phyloP scores from a whole-genome alignment of 441 rosid species.

The Gossypium gossypioides region DNA sequence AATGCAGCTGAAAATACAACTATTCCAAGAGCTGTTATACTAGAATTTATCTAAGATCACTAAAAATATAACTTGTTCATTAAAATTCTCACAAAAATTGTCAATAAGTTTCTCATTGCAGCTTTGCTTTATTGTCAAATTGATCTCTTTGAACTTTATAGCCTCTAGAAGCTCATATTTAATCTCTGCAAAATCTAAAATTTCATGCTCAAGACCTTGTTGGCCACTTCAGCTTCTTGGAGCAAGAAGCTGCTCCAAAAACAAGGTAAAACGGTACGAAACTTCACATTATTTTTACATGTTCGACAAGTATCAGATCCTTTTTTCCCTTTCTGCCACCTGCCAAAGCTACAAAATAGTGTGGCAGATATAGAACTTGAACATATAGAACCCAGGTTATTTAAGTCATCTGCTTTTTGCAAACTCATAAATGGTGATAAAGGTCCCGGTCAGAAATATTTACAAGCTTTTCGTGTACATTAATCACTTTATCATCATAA shows the following conservation, averaged over 20 bases:
- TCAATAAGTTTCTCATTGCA: not conserved
- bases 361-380: not conserved
- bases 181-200: not conserved
- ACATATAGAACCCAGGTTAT: not conserved
- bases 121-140: not conserved
- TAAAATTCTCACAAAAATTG: not conserved
- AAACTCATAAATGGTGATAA: not conserved
- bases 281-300: not conserved
- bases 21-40: not conserved
- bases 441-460: not conserved
- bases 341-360: not conserved
- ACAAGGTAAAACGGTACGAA: not conserved
- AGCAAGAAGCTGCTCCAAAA: not conserved
- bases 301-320: not conserved
- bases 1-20: not conserved
- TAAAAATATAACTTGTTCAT: not conserved
- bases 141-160: not conserved
- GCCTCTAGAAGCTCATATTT: not conserved
- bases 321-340: not conserved
- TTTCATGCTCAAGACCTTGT: not conserved
- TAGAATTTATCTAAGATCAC: not conserved
- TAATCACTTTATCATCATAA: not conserved
- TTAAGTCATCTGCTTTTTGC: not conserved
- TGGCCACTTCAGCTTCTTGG: slow-evolving; percentile 7
- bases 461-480: not conserved